phyloP scores from a whole-genome alignment of 2,329 filamentous ascomycete species.

The Cladorrhinum sp. region DNA sequence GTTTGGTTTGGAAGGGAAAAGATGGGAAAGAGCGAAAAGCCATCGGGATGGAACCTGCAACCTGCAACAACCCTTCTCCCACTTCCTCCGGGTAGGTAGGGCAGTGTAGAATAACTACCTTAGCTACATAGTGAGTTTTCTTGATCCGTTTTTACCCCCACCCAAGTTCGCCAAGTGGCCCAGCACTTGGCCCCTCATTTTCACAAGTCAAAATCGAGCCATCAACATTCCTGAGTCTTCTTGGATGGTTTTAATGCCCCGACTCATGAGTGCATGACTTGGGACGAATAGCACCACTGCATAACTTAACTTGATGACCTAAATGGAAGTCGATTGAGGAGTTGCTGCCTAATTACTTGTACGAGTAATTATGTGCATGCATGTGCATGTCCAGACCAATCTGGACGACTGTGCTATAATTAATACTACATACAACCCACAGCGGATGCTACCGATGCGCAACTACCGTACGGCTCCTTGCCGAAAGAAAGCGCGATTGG shows the following conservation, averaged over 20 bases:
- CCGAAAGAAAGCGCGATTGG: neutral
- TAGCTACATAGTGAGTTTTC: neutral
- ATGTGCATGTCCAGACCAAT: neutral
- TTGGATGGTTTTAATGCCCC: neutral
- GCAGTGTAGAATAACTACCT: too few species aligned
- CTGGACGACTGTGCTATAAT: too few species aligned
- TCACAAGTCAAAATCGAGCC: neutral
- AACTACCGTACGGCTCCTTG: neutral
- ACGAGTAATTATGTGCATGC: neutral
- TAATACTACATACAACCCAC: neutral
- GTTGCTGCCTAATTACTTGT: too few species aligned
- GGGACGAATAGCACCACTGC: too few species aligned
- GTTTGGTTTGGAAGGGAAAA: too few species aligned
- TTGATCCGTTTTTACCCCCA: neutral
- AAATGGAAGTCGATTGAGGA: too few species aligned
- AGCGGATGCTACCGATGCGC: neutral
- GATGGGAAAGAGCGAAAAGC: too few species aligned
- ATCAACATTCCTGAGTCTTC: neutral
- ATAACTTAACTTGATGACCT: too few species aligned
- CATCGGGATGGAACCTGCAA: neutral
- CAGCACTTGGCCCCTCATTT: constrained; percentile 14
- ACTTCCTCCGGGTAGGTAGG: too few species aligned
- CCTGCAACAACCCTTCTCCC: too few species aligned
- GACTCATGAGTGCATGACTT: too few species aligned
- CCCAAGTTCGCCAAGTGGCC: constrained; percentile 14